Base-by-base conservation (phyloP, 176 grass and related monocot genomes). In the Aegilops tauschii region DNA sequence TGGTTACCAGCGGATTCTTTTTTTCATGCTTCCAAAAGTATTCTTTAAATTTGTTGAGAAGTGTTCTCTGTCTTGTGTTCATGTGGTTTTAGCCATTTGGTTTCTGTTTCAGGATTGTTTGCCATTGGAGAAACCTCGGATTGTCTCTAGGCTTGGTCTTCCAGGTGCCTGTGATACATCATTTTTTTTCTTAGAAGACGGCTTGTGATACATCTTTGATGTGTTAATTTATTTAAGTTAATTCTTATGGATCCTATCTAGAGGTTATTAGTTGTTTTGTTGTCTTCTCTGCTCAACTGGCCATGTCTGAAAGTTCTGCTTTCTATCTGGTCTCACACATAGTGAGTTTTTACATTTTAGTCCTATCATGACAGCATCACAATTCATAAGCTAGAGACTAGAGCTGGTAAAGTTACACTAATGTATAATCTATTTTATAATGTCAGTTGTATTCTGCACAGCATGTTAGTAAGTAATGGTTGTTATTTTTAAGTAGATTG, bases 131-230 rank as follows among this genome's bases (percentile, higher is more conserved):
- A 98, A 98, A 78, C 87, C 91, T 56, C 93, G 96, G 5, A 58
- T 94, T 32, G 88, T 98, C 25, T 95, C 96, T 90, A 95, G 96
- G 82, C 93, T 98, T 88, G 84, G 92, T 84, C 93, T 98, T 85
- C 96, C 96, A 94, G 96, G 96, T 98, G 80, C 45, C 35, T 82
- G 73, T 88, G 56, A 47, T 27, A 30, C 73, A 81, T 81, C 21
- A 12, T 70, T 21, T 69, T 47, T 45, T 32, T 32, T 76, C 2
- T 74, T 29, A 10, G 36, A 39, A 56, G 49, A 3, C 8, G 8
- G 74, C 47, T 17, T 6, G 9, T 21, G 14, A 56, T 56, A 29
- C 50, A 76, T 50, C 25, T 82, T 78, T 32, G 11, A 30, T 39
- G 13, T 86, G 17, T 71, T 63, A 5, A 31, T 27, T 11, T n/a